Base-by-base conservation (phyloP, 1,139 yeast genomes). In the Williopsis jadinii region DNA sequence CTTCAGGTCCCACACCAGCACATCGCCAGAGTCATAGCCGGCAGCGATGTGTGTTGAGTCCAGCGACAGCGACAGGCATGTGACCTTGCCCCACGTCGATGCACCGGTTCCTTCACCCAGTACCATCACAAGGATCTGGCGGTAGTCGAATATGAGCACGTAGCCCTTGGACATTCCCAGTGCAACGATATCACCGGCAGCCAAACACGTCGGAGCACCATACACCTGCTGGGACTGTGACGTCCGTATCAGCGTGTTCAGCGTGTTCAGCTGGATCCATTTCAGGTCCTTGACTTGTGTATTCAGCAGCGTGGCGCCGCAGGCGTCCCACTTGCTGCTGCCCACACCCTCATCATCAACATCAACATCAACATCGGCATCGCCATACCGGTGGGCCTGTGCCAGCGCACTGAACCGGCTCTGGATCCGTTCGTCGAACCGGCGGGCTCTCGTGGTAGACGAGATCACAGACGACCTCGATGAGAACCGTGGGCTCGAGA, bases 131-230 rank as follows among this genome's bases (percentile, higher is more conserved):
- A 78, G 58, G 32, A 59, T 63, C 58, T 85, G 95, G 38, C 70
- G 71, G 51, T 80, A 83, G 53, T 78, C 82, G 58, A 82, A 85
- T 2, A 80, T 66, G 13, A 83, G 58, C 0, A 84, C 67, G 36
- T 59, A 63, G 1, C 90, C 90, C 38, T 68, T 68, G 1, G 70
- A 54, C 0, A 94, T 84, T 2, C 87, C 94, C 11, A 85, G 54
- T 0, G 75, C 76, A 2, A 86, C 67, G 41, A 67, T 67, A 3
- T 77, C 67, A 2, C 78, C 70, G 0, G 80, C 69, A 4, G 68
- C 63, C 9, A 82, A 53, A 24, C 64, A 61, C 0, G 70, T 63
- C 0, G 80, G 73, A 2, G 59, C 55, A 0, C 95, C 95, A 50
- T 72, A 70, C 9, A 56, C 53, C 3, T 63, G 41, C 15, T 55